Evolutionary conservation across 306 rosid genomes (phyloP).

Genomic region (Fragaria ananassa): DNA sequence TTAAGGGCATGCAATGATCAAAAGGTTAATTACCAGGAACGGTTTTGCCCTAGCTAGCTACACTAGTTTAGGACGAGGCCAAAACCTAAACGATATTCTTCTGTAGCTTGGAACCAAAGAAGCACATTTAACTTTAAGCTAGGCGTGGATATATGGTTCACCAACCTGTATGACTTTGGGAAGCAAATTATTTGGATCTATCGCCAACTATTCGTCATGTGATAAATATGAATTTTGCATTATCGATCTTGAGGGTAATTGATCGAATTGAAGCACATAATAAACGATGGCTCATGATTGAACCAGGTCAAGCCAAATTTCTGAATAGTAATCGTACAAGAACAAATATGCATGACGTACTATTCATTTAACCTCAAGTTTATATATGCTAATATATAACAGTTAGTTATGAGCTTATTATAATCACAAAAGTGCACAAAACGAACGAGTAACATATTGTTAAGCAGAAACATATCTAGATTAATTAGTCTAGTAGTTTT

Average conservation of each 20-base stretch:
- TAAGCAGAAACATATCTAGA: too few relatives aligned
- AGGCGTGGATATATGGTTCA: background rate
- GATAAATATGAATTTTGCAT: background rate
- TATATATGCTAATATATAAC: too few relatives aligned
- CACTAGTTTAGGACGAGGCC: background rate
- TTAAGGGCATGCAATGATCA: background rate
- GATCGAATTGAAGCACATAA: background rate
- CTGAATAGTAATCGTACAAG: too few relatives aligned
- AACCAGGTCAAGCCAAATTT: background rate
- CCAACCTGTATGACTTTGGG: conserved; percentile 2
- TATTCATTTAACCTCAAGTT: too few relatives aligned
- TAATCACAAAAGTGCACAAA: too few relatives aligned
- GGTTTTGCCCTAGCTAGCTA: background rate
- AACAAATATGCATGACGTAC: too few relatives aligned
- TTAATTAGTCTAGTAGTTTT: too few relatives aligned
- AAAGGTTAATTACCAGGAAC: background rate
- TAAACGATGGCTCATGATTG: background rate
- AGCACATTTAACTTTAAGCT: background rate
- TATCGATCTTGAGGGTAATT: background rate
- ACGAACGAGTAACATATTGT: too few relatives aligned
- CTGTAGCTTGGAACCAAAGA: background rate
- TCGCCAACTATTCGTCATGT: background rate
- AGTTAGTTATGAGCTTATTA: too few relatives aligned
- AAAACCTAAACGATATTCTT: background rate
- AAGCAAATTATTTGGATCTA: background rate